A percentile compares a stretch with the other conserved stretches of the same genome.
These are phyloP conservation scores for Apiotrichum veenhuisii DNA, from an alignment of 1,284 basidiomycete species.

Conservation along the genomic window DNA sequence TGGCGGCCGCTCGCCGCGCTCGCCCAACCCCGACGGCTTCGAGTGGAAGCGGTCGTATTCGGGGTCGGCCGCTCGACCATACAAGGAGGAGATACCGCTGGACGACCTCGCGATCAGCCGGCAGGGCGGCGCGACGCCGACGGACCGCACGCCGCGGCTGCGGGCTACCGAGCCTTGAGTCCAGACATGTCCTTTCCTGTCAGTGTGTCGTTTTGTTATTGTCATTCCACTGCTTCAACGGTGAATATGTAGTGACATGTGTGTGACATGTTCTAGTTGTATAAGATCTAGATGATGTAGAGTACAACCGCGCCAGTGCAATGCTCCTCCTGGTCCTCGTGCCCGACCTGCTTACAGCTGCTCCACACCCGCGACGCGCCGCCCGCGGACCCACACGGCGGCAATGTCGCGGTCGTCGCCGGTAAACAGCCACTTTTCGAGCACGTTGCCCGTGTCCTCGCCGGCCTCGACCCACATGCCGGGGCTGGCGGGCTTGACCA, in stretches of 20 bases:
- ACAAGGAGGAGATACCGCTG: slow-evolving; percentile 3
- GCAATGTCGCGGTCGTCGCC: slow-evolving; percentile 85
- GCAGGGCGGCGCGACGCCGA: slow-evolving; percentile 4
- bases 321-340: neutral
- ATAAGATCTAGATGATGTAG: neutral
- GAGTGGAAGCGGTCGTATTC: slow-evolving; percentile 4
- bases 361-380: neutral
- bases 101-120: slow-evolving; percentile 5
- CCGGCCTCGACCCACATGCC: slow-evolving; percentile 41
- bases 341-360: too few species aligned
- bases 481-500: slow-evolving; percentile 63
- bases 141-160: slow-evolving; percentile 6
- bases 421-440: slow-evolving; percentile 54
- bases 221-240: neutral
- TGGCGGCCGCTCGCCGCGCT: neutral
- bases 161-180: neutral
- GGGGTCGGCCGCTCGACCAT: neutral
- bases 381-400: slow-evolving; percentile 65
- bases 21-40: neutral
- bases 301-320: neutral
- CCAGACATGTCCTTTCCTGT: neutral
- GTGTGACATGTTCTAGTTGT: slow-evolving; percentile 5
- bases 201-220: neutral
- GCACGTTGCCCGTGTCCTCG: slow-evolving; percentile 35
- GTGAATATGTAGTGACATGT: neutral